Percentiles rank a stretch among this genome's conserved stretches.
phyloP scores from a whole-genome alignment of 768 basidiomycete species.

The Suillus subaureus region DNA sequence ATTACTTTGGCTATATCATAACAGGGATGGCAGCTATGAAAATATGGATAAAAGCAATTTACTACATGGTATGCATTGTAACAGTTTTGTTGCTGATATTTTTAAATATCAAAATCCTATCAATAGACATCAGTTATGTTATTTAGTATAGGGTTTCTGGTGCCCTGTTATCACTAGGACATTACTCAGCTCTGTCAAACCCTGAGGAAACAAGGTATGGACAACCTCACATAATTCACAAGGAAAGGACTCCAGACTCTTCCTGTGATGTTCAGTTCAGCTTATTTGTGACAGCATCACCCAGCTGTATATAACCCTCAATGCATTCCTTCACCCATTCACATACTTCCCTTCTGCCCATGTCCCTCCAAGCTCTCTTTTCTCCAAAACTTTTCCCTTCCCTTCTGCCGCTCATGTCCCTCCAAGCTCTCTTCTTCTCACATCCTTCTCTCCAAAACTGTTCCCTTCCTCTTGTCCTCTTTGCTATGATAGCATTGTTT shows the following conservation, averaged over 20 bases:
- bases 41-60: too few species aligned
- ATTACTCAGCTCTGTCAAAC: background rate
- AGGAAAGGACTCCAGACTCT: background rate
- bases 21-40: too few species aligned
- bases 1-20: too few species aligned
- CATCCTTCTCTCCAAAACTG: too few species aligned
- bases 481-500: too few species aligned
- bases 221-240: slow-evolving; percentile 1
- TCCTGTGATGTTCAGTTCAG: background rate
- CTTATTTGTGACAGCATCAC: background rate
- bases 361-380: background rate
- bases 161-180: background rate
- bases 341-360: background rate
- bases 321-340: background rate
- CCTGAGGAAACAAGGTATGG: background rate
- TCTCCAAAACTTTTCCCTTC: too few species aligned
- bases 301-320: background rate
- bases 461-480: background rate
- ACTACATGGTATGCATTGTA: too few species aligned
- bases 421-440: background rate
- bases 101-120: too few species aligned
- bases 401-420: too few species aligned
- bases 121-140: too few species aligned
- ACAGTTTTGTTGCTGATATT: too few species aligned
- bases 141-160: too few species aligned